phyloP scores from a whole-genome alignment of 2,329 filamentous ascomycete genomes.

The Aspergillus melleus region DNA sequence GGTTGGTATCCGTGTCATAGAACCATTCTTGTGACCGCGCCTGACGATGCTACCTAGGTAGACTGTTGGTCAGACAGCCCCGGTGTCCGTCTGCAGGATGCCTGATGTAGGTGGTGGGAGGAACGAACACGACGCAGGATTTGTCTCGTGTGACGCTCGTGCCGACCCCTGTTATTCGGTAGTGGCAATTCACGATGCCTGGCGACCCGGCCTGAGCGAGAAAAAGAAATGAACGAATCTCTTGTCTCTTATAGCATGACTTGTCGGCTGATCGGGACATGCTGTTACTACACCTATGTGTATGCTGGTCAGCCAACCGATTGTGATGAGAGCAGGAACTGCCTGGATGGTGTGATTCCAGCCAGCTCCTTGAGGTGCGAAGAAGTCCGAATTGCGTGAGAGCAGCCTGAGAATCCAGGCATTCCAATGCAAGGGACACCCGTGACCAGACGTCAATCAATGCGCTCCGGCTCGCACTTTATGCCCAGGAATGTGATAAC shows the following conservation, averaged over 20 bases:
- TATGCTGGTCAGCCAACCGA: background rate
- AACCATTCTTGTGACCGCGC: no score
- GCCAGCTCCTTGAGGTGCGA: background rate
- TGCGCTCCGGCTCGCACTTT: background rate
- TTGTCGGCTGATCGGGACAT: background rate
- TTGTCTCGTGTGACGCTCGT: background rate
- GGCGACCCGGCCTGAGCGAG: background rate
- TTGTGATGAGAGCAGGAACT: background rate
- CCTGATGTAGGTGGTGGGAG: background rate
- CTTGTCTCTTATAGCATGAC: background rate
- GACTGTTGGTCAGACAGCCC: background rate
- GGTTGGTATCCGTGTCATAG: background rate
- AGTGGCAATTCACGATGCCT: background rate
- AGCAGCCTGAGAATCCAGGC: conserved; percentile 4
- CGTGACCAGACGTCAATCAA: background rate
- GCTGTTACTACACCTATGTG: background rate
- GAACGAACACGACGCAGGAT: background rate
- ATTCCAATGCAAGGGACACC: background rate
- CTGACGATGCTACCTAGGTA: background rate
- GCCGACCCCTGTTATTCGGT: no score
- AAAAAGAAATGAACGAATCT: background rate
- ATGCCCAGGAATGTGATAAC: background rate
- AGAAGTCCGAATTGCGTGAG: conserved; percentile 1
- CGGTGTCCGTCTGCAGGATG: background rate
- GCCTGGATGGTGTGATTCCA: background rate